These are phyloP conservation scores for Bassia scoparia DNA, from an alignment of 148 eudicot genomes.

Conservation along the genomic window DNA sequence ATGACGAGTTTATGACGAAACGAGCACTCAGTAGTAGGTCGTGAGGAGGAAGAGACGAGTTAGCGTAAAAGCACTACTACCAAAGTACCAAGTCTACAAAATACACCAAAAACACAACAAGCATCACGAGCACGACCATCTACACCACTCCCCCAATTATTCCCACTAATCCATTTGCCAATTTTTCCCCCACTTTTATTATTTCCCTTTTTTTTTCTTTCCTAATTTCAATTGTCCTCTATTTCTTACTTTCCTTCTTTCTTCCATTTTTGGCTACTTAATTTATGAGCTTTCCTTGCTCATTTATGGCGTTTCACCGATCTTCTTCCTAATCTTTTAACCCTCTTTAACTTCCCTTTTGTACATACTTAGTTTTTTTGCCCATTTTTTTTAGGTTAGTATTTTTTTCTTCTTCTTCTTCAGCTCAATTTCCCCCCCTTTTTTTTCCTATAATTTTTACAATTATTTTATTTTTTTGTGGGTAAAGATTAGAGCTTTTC, in stretches of 20 bases:
- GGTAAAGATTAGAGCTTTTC: constrained; percentile 17
- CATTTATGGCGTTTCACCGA: constrained; percentile 38
- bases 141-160: constrained; percentile 24
- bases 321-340: constrained; percentile 22
- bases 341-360: not conserved
- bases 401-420: not conserved
- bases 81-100: not conserved
- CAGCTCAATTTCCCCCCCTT: not conserved
- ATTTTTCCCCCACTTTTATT: not conserved
- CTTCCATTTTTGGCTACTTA: constrained; percentile 24
- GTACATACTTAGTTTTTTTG: constrained; percentile 24
- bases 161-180: constrained; percentile 13
- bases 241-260: not conserved
- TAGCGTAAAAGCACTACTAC: constrained; percentile 21
- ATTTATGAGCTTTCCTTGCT: constrained; percentile 27
- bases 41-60: not conserved
- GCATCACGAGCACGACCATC: constrained; percentile 8
- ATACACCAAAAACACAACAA: not conserved
- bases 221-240: not conserved
- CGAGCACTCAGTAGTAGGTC: too few relatives aligned
- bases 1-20: too few relatives aligned
- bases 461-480: not conserved
- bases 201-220: not conserved
- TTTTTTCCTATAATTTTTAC: not conserved
- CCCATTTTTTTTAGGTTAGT: constrained; percentile 19